A percentile compares a stretch with the other conserved stretches of the same genome.
Conservation (phyloP, 2,329 filamentous ascomycete genomes). For the Aspergillus proliferans region DNA sequence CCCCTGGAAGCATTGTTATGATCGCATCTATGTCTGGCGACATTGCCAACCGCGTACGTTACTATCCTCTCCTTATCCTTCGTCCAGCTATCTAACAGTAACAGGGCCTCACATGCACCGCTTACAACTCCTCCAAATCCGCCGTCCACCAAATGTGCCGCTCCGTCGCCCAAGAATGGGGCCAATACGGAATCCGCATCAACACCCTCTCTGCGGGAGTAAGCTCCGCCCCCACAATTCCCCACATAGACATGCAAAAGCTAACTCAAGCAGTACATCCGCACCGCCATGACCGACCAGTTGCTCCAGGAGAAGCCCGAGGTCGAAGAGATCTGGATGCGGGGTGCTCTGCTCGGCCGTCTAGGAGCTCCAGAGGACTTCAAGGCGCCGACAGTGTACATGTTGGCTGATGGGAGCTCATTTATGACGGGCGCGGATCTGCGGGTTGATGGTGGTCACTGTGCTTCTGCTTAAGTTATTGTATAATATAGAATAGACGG, state of each 20-base stretch:
- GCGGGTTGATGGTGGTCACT: conserved; percentile 36
- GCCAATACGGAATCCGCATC: conserved; percentile 62
- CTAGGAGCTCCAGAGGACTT: conserved; percentile 43
- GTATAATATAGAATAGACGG: not conserved
- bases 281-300: conserved; percentile 45
- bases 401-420: conserved; percentile 32
- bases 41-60: conserved; percentile 52
- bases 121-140: conserved; percentile 50
- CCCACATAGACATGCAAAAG: not conserved
- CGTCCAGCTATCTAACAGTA: not conserved
- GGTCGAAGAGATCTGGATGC: conserved; percentile 50
- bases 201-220: conserved; percentile 72
- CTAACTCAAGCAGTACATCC: conserved; percentile 36
- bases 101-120: conserved; percentile 57
- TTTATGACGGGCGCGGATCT: conserved; percentile 38
- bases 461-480: conserved; percentile 23
- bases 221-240: conserved; percentile 9
- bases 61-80: conserved; percentile 6
- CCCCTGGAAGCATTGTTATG: conserved; percentile 57
- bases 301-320: conserved; percentile 42
- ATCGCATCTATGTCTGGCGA: conserved; percentile 66
- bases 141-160: conserved; percentile 46
- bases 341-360: conserved; percentile 45
- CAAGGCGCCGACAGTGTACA: conserved; percentile 30
- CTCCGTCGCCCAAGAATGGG: conserved; percentile 46